Evolutionary conservation across 2,329 filamentous ascomycete species (phyloP).

Genomic region (Sporothrix phasma): DNA sequence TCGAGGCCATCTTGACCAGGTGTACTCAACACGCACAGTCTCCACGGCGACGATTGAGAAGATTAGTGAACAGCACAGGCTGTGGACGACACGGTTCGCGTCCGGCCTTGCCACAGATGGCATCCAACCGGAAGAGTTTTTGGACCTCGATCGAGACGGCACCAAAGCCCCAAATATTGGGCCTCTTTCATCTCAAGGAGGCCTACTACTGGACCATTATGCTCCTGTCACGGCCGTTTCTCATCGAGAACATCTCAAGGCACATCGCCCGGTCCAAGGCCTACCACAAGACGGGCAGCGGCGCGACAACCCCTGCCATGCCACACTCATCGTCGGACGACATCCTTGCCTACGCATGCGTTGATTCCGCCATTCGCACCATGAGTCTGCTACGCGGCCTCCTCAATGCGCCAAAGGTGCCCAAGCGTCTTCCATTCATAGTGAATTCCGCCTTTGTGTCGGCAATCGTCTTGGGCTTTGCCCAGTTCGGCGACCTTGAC

Average conservation of each 20-base stretch:
- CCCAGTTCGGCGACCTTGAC: conserved; percentile 36
- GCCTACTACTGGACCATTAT: conserved; percentile 33
- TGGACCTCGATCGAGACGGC: conserved; percentile 16
- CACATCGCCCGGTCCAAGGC: conserved; percentile 10
- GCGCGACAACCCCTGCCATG: neutral
- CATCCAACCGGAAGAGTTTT: conserved; percentile 14
- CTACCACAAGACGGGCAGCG: neutral
- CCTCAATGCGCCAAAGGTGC: conserved; percentile 26
- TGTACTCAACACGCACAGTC: conserved; percentile 27
- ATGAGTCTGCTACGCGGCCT: conserved; percentile 32
- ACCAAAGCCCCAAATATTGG: conserved; percentile 22
- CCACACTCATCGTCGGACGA: conserved; percentile 17
- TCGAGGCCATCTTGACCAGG: conserved; percentile 29
- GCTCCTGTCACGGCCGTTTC: conserved; percentile 29
- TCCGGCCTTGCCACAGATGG: conserved; percentile 18
- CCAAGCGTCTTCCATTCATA: conserved; percentile 34
- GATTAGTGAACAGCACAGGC: conserved; percentile 24
- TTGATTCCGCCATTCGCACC: conserved; percentile 28
- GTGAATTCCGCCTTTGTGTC: conserved; percentile 38
- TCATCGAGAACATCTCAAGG: conserved; percentile 24
- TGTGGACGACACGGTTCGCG: conserved; percentile 21
- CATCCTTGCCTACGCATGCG: conserved; percentile 26
- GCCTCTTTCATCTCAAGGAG: conserved; percentile 27
- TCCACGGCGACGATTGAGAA: conserved; percentile 22
- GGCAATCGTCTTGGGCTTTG: conserved; percentile 34